Evolutionary conservation across 176 grass and related monocot genomes (phyloP).

Genomic region (Aegilops longissima): DNA sequence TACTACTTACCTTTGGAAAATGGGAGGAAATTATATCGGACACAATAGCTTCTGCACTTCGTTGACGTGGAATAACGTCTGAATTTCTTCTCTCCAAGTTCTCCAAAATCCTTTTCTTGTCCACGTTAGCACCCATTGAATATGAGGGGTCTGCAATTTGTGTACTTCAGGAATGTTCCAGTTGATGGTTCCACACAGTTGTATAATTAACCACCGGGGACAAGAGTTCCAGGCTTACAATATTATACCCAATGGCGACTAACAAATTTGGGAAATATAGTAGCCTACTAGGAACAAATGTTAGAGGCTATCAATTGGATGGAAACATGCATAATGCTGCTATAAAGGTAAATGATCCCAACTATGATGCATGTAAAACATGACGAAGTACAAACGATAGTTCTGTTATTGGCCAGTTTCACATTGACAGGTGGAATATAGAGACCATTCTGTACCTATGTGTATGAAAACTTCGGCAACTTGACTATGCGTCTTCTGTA

Average conservation of each 20-base stretch:
- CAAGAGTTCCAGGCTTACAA: neutral
- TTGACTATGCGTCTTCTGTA: constrained; percentile 79
- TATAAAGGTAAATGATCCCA: neutral
- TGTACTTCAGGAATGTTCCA: constrained; percentile 34
- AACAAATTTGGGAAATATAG: neutral
- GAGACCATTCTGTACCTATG: constrained; percentile 59
- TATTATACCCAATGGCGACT: neutral
- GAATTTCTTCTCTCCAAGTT: constrained; percentile 36
- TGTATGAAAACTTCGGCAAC: constrained; percentile 96
- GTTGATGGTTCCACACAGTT: constrained; percentile 10
- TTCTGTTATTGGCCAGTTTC: constrained; percentile 7
- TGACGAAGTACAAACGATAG: neutral
- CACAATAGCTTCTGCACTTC: constrained; percentile 70
- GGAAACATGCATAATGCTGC: neutral
- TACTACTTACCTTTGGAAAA: constrained; percentile 64
- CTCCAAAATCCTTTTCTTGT: constrained; percentile 27
- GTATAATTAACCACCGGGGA: constrained; percentile 6
- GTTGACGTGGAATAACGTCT: constrained; percentile 55
- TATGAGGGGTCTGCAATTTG: constrained; percentile 79
- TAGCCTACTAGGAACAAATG: neutral
- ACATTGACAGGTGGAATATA: constrained; percentile 28
- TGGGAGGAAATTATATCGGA: constrained; percentile 62
- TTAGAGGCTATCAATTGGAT: neutral
- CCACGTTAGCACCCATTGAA: constrained; percentile 25
- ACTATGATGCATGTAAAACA: constrained; percentile 16